Conservation (phyloP, 2,329 filamentous ascomycete genomes). For the Nemania sp. region DNA sequence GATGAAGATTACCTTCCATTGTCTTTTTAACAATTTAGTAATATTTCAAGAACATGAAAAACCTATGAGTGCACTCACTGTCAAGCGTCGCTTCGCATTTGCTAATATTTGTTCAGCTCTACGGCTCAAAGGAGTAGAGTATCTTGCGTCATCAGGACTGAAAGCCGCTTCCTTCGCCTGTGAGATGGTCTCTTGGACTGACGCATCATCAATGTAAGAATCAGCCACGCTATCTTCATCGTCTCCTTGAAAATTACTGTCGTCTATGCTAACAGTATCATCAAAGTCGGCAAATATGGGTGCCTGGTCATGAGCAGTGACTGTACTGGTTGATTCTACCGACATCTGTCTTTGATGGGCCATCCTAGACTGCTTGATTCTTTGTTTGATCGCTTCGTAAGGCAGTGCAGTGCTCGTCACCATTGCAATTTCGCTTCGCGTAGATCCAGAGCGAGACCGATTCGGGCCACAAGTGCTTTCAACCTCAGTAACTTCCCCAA, state of each 20-base stretch:
- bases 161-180: slow-evolving; percentile 45
- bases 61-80: slow-evolving; percentile 66
- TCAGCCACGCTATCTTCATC: slow-evolving; percentile 73
- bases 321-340: slow-evolving; percentile 71
- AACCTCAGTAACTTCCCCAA: slow-evolving; percentile 67
- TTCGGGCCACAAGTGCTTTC: slow-evolving; percentile 62
- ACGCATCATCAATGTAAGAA: slow-evolving; percentile 63
- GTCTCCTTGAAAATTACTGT: slow-evolving; percentile 75
- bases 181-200: slow-evolving; percentile 49
- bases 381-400: slow-evolving; percentile 60
- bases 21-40: slow-evolving; percentile 67
- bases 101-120: slow-evolving; percentile 91
- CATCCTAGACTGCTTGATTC: slow-evolving; percentile 50
- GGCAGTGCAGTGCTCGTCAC: slow-evolving; percentile 47
- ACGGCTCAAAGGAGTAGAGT: slow-evolving; percentile 82
- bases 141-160: slow-evolving; percentile 65
- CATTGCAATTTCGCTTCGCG: slow-evolving; percentile 47
- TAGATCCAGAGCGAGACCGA: slow-evolving; percentile 53
- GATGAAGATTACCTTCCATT: slow-evolving; percentile 91
- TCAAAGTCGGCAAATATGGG: slow-evolving; percentile 71
- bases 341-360: slow-evolving; percentile 66
- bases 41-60: not conserved
- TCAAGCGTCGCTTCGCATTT: slow-evolving; percentile 89
- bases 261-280: slow-evolving; percentile 70
- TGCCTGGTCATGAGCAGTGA: slow-evolving; percentile 64